phyloP scores from a whole-genome alignment of 805 yeast species.

The Saccharomyces kudriavzevii region DNA sequence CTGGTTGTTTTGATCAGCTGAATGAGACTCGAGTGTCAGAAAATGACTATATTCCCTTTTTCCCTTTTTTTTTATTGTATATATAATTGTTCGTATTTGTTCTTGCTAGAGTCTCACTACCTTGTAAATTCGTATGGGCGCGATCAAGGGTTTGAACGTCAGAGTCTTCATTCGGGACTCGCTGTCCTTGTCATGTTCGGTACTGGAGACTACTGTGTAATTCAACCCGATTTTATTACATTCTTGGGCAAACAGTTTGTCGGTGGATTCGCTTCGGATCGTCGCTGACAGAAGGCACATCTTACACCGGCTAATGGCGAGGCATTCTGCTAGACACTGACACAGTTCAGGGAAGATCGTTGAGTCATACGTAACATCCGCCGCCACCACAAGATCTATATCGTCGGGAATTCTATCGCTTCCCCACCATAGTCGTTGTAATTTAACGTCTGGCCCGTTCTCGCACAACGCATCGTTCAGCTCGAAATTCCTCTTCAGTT shows the following conservation, averaged over 20 bases:
- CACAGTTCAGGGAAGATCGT: constrained; percentile 48
- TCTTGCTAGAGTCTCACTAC: constrained; percentile 1
- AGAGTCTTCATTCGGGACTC: constrained; percentile 1
- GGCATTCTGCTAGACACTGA: constrained; percentile 33
- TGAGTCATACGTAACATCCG: constrained; percentile 83
- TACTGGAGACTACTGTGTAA: constrained; percentile 19
- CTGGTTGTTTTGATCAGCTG: constrained; percentile 5
- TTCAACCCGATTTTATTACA: constrained; percentile 20
- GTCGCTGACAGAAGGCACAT: constrained; percentile 58
- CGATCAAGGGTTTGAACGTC: constrained; percentile 12
- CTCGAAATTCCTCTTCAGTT: constrained; percentile 32
- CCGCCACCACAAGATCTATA: constrained; percentile 57
- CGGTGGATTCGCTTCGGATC: constrained; percentile 52
- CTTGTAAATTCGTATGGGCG: constrained; percentile 22
- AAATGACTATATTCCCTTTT: constrained; percentile 20
- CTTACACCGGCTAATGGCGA: constrained; percentile 7
- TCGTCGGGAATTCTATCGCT: constrained; percentile 35
- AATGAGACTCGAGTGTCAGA: constrained; percentile 33
- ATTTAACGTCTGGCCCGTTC: constrained; percentile 12
- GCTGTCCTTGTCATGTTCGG: constrained; percentile 4
- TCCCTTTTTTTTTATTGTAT: not conserved
- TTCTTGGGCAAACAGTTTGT: constrained; percentile 35
- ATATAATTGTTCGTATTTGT: not conserved
- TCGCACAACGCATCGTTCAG: constrained; percentile 33
- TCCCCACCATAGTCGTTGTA: constrained; percentile 55